Percentiles rank a stretch among this genome's conserved stretches.
phyloP scores from a whole-genome alignment of 2,329 filamentous ascomycete species.

The Lasiodiplodia hormozganensis region DNA sequence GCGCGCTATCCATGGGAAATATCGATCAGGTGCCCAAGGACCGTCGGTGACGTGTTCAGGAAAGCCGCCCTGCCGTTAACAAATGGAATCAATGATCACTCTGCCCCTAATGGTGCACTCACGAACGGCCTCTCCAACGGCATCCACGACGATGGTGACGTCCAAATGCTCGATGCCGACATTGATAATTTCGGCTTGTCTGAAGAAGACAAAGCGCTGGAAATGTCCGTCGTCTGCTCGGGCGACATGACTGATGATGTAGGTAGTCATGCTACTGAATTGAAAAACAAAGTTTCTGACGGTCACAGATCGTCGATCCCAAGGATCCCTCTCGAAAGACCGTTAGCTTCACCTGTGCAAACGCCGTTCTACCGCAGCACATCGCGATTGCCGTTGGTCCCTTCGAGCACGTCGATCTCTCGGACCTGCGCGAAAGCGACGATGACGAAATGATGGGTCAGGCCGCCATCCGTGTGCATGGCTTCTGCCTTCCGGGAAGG shows the following conservation, averaged over 20 bases:
- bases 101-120: conserved; percentile 27
- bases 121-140: conserved; percentile 34
- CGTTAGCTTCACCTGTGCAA: conserved; percentile 76
- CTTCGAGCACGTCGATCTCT: conserved; percentile 90
- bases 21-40: conserved; percentile 83
- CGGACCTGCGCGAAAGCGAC: conserved; percentile 86
- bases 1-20: conserved; percentile 87
- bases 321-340: conserved; percentile 83
- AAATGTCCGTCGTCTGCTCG: conserved; percentile 90
- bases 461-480: conserved; percentile 87
- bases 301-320: conserved; percentile 66
- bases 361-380: conserved; percentile 72
- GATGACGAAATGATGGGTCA: conserved; percentile 90
- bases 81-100: conserved; percentile 44
- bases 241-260: conserved; percentile 86
- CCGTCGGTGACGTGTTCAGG: conserved; percentile 75
- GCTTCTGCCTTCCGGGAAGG: conserved; percentile 86
- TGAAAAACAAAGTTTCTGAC: conserved; percentile 31
- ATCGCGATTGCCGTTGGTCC: conserved; percentile 94
- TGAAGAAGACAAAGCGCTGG: conserved; percentile 84
- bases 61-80: conserved; percentile 25
- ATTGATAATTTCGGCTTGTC: conserved; percentile 55
- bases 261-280: conserved; percentile 31
- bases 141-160: conserved; percentile 39
- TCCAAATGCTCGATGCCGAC: conserved; percentile 42